Conservation (phyloP, 2,329 filamentous ascomycete genomes). For the Botrytis pseudocinerea region DNA sequence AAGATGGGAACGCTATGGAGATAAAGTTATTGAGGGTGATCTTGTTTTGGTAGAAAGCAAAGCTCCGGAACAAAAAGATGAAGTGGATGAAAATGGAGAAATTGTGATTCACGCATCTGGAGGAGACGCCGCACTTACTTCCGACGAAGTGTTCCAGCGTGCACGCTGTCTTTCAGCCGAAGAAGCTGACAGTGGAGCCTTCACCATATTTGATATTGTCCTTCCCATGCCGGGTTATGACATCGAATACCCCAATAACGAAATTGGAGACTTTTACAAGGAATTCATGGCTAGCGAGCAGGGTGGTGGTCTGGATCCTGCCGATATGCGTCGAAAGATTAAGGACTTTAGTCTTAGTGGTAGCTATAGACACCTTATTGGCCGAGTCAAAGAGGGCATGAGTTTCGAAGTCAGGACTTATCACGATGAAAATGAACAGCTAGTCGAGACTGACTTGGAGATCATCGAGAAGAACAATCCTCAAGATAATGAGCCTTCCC, state of each 20-base stretch:
- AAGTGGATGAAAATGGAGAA: constrained; percentile 44
- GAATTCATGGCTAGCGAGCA: constrained; percentile 79
- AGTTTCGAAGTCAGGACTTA: constrained; percentile 72
- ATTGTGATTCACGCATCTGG: constrained; percentile 54
- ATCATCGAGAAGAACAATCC: constrained; percentile 30
- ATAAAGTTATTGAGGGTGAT: constrained; percentile 78
- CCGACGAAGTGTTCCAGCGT: constrained; percentile 61
- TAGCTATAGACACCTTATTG: constrained; percentile 81
- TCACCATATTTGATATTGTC: constrained; percentile 83
- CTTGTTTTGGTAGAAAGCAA: constrained; percentile 48
- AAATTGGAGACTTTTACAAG: constrained; percentile 79
- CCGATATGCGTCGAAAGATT: constrained; percentile 82
- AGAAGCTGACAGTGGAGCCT: constrained; percentile 76
- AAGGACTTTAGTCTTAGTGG: constrained; percentile 88
- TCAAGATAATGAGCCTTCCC: constrained; percentile 4
- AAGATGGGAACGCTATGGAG: constrained; percentile 75
- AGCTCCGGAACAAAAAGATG: constrained; percentile 31
- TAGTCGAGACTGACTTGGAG: constrained; percentile 86
- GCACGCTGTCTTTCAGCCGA: constrained; percentile 73
- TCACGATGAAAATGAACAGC: constrained; percentile 70
- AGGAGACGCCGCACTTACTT: constrained; percentile 55
- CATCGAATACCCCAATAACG: constrained; percentile 81
- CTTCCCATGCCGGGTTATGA: constrained; percentile 92
- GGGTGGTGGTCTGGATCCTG: constrained; percentile 78
- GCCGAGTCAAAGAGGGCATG: constrained; percentile 62